phyloP scores from a whole-genome alignment of 1,284 basidiomycete species.

The Ganoderma leucocontextum region DNA sequence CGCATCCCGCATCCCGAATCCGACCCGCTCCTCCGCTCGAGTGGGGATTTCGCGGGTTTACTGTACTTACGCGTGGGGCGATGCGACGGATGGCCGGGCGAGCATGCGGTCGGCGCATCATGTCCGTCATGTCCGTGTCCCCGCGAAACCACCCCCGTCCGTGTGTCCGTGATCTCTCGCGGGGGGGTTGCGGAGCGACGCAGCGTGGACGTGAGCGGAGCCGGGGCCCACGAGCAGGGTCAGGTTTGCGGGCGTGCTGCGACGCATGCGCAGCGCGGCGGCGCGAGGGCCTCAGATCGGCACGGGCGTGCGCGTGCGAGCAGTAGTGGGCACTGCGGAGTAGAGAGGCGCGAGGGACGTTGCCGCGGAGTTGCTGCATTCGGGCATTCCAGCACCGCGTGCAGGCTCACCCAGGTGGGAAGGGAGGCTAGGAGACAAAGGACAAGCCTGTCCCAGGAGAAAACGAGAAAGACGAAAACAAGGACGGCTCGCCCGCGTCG shows the following conservation, averaged over 20 bases:
- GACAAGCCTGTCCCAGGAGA: neutral
- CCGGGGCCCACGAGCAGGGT: neutral
- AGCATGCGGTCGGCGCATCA: slow-evolving; percentile 9
- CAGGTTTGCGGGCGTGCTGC: neutral
- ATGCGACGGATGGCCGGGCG: neutral
- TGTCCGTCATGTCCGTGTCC: slow-evolving; percentile 6
- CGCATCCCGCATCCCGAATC: neutral
- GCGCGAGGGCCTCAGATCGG: neutral
- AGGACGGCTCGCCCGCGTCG: neutral
- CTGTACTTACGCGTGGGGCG: neutral
- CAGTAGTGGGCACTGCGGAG: neutral
- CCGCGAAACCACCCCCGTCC: neutral
- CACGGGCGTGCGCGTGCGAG: neutral
- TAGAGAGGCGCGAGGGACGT: neutral
- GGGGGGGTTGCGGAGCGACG: neutral
- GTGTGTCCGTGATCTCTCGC: neutral
- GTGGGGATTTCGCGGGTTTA: neutral
- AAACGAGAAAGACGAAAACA: neutral
- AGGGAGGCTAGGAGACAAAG: neutral
- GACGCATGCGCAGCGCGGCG: neutral
- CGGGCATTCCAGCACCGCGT: slow-evolving; percentile 2
- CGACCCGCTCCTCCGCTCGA: neutral
- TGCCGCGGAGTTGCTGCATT: slow-evolving; percentile 14
- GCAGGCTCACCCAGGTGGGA: neutral
- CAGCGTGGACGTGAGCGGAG: neutral